phyloP scores from a whole-genome alignment of 2,329 filamentous ascomycete species.

The Aspergillus luchuensis region DNA sequence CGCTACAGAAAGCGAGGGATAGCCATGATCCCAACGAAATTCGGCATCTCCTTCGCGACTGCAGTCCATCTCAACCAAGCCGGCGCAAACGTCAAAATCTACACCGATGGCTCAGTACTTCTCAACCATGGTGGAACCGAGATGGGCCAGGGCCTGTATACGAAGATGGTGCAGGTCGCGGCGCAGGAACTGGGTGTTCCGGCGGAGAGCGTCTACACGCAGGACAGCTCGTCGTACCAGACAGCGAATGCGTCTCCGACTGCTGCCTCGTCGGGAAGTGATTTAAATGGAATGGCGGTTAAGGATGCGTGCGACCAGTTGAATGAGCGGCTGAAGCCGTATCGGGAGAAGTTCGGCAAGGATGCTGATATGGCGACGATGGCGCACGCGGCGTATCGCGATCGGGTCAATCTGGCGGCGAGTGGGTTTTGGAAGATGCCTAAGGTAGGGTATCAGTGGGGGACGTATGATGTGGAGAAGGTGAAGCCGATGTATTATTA shows the following conservation, averaged over 20 bases:
- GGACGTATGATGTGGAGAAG: slow-evolving; percentile 54
- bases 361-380: slow-evolving; percentile 80
- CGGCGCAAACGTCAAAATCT: slow-evolving; percentile 23
- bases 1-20: slow-evolving; percentile 28
- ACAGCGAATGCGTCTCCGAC: slow-evolving; percentile 29
- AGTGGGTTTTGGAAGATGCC: slow-evolving; percentile 97
- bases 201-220: slow-evolving; percentile 23
- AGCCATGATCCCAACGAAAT: slow-evolving; percentile 27
- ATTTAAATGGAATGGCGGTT: slow-evolving; percentile 30
- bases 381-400: slow-evolving; percentile 89
- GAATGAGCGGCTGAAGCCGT: slow-evolving; percentile 75
- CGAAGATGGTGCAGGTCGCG: slow-evolving; percentile 29
- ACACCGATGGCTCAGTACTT: slow-evolving; percentile 27
- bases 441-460: slow-evolving; percentile 94
- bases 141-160: slow-evolving; percentile 31
- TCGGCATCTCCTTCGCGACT: slow-evolving; percentile 30
- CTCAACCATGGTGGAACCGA: slow-evolving; percentile 30
- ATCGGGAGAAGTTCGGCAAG: slow-evolving; percentile 72
- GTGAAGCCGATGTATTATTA: slow-evolving; percentile 92
- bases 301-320: slow-evolving; percentile 58
- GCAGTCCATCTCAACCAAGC: slow-evolving; percentile 31
- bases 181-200: slow-evolving; percentile 25
- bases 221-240: slow-evolving; percentile 26
- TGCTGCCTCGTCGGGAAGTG: slow-evolving; percentile 28
- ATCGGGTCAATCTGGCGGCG: slow-evolving; percentile 89